Base-by-base conservation (phyloP, 1,284 basidiomycete genomes). In the Moesziomyces parantarcticus region DNA sequence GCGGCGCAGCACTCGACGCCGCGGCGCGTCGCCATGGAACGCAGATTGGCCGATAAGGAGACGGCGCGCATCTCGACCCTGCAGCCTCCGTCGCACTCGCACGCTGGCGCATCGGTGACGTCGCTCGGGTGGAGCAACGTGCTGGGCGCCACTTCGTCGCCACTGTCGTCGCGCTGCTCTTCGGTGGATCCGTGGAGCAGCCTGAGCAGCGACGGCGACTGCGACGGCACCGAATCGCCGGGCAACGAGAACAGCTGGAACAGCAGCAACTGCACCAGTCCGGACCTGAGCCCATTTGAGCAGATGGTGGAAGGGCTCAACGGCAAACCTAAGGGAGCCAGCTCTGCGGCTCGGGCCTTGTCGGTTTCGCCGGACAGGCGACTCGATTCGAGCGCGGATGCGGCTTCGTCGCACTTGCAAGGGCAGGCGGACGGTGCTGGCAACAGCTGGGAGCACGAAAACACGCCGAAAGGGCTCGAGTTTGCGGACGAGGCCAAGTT, bases 251-350 rank as follows among this genome's bases (percentile, higher is more conserved):
- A 44, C 22, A 74, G 63, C 61, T 75, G 72, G 72, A 75, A 59
- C 62, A 75, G 72, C 63, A 75, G 72, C 57, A 75, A 65, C 40
- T 75, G 72, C 54, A 75, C 72, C 39, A 75, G 72, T 29, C 72
- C 72, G 1, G 72, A 75, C 13, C 67, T 75, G 20, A 44, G 67
- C n/a, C 62, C 66, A 0, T 59, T 55, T 11, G 72, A 75, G 20
- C 65, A 61, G 39, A 45, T 46, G n/a, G 43, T 32, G 22, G 68
- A 71, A 22, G 44, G 43, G 32, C 47, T 65, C 45, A 9, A 57
- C 45, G 23, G 41, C 45, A 63, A 63, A 20, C 21, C 45, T 29
- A 2, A 8, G 29, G 29, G 29, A 29, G 29, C 9, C 8, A 29
- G 29, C 29, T 29, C 29, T 29, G 29, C 29, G 11, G 29, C 29